Evolutionary conservation across 768 basidiomycete species (phyloP), one percentile per base, ranked within the genome.

Genomic region (Calocybe gangraenosa): DNA sequence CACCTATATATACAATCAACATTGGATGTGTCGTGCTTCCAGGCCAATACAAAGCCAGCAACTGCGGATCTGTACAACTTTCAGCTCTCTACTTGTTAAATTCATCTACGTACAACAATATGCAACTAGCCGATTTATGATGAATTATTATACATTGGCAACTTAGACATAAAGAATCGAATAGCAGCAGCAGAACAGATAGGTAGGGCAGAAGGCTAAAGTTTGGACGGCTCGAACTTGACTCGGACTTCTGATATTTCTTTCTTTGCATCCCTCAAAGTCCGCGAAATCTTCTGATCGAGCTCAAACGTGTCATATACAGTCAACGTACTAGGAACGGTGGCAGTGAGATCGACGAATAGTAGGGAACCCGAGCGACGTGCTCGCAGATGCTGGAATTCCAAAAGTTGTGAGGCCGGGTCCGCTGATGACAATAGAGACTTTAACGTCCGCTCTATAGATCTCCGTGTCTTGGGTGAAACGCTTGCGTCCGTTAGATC

Each of bases 401-500:
- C 72, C 8, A 77, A 62, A 21, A 87, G 59, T 31, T 54, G 53
- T 31, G 51, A 58, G 45, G 61, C n/a, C 28, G 67, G 61, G 19
- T 62, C 52, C 15, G 48, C 21, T n/a, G 51, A 48, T 7, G 65
- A 55, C 8, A 75, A 55, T 17, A 87, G 67, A 38, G 81, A 84
- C 7, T 75, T 66, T 23, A 92, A 66, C 2, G 78, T 70, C 43
- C 64, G 70, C 47, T 73, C 58, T n/a, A 92, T 73, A 13, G 73
- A 70, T 20, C 64, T 62, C 34, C 69, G 73, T 36, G 81, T 83
- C 40, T 63, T 60, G 7, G 62, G 60, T 1, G 89, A 80, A 21
- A 92, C 78, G 13, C 91, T 82, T 14, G 85, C 87, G 56, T 96
- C 92, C 0, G 87, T 86, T 47, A 96, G 70, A 58, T 96, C 92